These are phyloP conservation scores for Globisporangium radiosum DNA, from an alignment of 352 stramenopile genomes.

Conservation along the genomic window DNA sequence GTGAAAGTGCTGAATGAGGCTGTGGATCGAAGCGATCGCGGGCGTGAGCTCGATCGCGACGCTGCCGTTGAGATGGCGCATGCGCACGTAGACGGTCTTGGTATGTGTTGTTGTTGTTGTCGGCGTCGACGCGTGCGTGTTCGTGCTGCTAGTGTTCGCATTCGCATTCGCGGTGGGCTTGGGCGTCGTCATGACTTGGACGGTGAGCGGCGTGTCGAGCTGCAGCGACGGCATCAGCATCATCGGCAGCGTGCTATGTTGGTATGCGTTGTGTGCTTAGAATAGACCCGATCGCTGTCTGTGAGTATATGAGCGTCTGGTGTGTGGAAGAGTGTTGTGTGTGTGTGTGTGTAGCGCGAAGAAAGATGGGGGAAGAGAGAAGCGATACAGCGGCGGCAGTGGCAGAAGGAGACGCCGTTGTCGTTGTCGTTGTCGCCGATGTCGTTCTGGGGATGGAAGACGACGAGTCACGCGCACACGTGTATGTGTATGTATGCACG, in stretches of 20 bases:
- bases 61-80: constrained; percentile 60
- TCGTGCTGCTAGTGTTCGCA: too few relatives aligned
- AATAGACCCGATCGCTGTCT: neutral
- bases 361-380: too few relatives aligned
- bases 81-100: constrained; percentile 57
- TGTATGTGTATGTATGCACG: too few relatives aligned
- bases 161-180: constrained; percentile 1
- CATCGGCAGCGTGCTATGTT: constrained; percentile 4
- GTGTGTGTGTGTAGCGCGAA: too few relatives aligned
- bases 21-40: constrained; percentile 23
- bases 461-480: too few relatives aligned
- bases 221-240: constrained; percentile 39
- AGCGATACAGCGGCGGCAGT: too few relatives aligned
- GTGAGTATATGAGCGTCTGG: too few relatives aligned
- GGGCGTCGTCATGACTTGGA: constrained; percentile 36
- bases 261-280: constrained; percentile 2
- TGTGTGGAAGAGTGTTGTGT: too few relatives aligned
- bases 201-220: constrained; percentile 24
- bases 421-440: neutral
- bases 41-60: constrained; percentile 49
- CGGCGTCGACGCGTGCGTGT: neutral
- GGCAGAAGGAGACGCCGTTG: too few relatives aligned
- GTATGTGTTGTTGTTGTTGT: neutral
- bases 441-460: neutral
- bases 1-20: constrained; percentile 64